Conservation (phyloP, 192 early-diverging fungal species). For the Coemansia umbellata region DNA sequence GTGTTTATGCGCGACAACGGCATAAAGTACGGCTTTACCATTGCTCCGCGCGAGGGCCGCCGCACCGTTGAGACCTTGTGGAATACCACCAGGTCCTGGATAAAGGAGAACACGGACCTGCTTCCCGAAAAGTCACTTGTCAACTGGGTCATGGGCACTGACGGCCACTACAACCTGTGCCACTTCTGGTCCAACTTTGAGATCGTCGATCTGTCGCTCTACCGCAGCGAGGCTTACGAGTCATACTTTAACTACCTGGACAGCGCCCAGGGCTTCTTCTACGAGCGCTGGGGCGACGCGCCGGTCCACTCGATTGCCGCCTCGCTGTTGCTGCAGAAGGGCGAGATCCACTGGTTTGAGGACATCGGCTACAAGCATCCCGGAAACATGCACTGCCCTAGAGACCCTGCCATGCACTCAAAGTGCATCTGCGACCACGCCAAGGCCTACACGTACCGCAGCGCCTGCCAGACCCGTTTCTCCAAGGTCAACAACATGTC, state of each 20-base stretch:
- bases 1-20: constrained; percentile 64
- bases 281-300: constrained; percentile 60
- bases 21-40: constrained; percentile 68
- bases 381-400: constrained; percentile 68
- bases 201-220: constrained; percentile 59
- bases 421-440: constrained; percentile 43
- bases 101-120: constrained; percentile 42
- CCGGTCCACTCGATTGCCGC: constrained; percentile 68
- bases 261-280: constrained; percentile 59
- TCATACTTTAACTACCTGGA: constrained; percentile 62
- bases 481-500: constrained; percentile 47
- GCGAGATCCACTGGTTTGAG: constrained; percentile 70
- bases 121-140: constrained; percentile 29
- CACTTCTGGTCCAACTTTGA: constrained; percentile 83
- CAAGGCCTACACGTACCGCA: constrained; percentile 45
- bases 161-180: constrained; percentile 63
- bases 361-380: constrained; percentile 71
- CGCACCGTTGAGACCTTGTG: constrained; percentile 64
- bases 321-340: constrained; percentile 56
- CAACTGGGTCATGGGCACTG: constrained; percentile 54
- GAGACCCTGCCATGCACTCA: constrained; percentile 42
- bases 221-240: constrained; percentile 51
- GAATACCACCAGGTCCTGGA: constrained; percentile 53
- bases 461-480: constrained; percentile 47
- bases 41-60: constrained; percentile 58